Evolutionary conservation across 108 stramenopile species (phyloP).

Genomic region (Cylindrotheca closterium): DNA sequence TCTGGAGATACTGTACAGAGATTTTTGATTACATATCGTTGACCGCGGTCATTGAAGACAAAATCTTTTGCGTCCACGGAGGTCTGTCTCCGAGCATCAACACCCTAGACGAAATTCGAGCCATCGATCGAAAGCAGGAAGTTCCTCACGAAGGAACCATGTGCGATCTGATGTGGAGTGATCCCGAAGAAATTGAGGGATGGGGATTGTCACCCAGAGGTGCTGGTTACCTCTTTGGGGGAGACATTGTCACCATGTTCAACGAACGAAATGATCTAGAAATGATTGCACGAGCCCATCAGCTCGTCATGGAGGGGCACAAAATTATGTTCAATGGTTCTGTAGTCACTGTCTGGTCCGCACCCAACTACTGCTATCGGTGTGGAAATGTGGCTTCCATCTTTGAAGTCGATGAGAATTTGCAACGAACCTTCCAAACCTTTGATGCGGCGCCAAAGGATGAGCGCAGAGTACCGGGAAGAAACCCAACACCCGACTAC

Average conservation of each 20-base stretch:
- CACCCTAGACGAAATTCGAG: slow-evolving; percentile 97
- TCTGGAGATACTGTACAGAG: slow-evolving; percentile 98
- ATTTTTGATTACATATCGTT: slow-evolving; percentile 96
- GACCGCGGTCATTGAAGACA: slow-evolving; percentile 94
- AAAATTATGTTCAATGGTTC: slow-evolving; percentile 91
- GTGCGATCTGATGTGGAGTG: slow-evolving; percentile 99
- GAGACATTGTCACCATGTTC: slow-evolving; percentile 95
- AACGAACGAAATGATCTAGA: slow-evolving; percentile 90
- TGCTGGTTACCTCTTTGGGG: slow-evolving; percentile 97
- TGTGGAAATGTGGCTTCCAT: slow-evolving; percentile 97
- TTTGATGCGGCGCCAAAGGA: slow-evolving; percentile 98
- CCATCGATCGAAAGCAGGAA: slow-evolving; percentile 98
- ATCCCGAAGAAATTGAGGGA: slow-evolving; percentile 98
- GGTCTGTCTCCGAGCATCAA: slow-evolving; percentile 92
- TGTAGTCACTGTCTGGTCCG: slow-evolving; percentile 98
- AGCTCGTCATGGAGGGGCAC: slow-evolving; percentile 98
- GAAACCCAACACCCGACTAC: slow-evolving; percentile 96
- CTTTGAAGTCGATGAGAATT: slow-evolving; percentile 95
- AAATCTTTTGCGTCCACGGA: slow-evolving; percentile 96
- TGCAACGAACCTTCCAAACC: slow-evolving; percentile 88
- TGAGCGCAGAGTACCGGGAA: slow-evolving; percentile 89
- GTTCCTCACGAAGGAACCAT: slow-evolving; percentile 99
- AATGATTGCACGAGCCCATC: slow-evolving; percentile 96
- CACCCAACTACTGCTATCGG: too few relatives aligned
- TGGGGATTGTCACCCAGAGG: slow-evolving; percentile 97